These are phyloP conservation scores for Pelargonium citronellum DNA, from an alignment of 441 rosid species.

Conservation along the genomic window DNA sequence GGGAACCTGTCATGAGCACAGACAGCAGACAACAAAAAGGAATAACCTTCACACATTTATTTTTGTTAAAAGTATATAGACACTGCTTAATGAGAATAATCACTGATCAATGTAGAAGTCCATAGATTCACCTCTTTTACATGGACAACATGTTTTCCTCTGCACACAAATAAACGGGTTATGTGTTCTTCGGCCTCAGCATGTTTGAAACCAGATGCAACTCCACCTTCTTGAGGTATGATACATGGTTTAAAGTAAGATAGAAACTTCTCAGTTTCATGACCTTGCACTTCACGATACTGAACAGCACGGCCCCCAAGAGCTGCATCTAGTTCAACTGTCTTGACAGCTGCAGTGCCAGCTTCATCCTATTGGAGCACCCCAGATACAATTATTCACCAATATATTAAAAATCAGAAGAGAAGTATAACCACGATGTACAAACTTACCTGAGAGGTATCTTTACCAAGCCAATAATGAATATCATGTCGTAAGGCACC, in stretches of 20 bases:
- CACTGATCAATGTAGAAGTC: constrained; percentile 14
- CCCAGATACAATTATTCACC: background rate
- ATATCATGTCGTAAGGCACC: constrained; percentile 82
- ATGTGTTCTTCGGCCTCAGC: constrained; percentile 70
- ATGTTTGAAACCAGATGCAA: constrained; percentile 84
- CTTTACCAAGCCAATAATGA: constrained; percentile 99
- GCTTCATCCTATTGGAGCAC: constrained; percentile 66
- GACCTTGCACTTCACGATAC: constrained; percentile 96
- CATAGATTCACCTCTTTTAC: constrained; percentile 78
- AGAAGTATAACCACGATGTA: constrained; percentile 14
- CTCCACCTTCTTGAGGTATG: constrained; percentile 71
- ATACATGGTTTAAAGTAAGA: constrained; percentile 6
- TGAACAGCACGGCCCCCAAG: constrained; percentile 75
- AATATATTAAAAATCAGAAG: constrained; percentile 1
- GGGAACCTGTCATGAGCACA: constrained; percentile 54
- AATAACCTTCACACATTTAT: background rate
- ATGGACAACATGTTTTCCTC: constrained; percentile 89
- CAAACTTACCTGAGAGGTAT: constrained; percentile 73
- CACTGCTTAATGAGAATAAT: constrained; percentile 62
- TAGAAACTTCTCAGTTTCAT: constrained; percentile 72
- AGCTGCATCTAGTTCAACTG: constrained; percentile 88
- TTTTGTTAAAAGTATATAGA: constrained; percentile 6
- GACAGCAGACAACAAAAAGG: constrained; percentile 1
- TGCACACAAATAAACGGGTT: constrained; percentile 76
- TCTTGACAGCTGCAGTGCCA: constrained; percentile 96